A percentile compares a stretch with the other conserved stretches of the same genome.
Conservation (phyloP, 2,329 filamentous ascomycete genomes). For the Madurella fahalii region DNA sequence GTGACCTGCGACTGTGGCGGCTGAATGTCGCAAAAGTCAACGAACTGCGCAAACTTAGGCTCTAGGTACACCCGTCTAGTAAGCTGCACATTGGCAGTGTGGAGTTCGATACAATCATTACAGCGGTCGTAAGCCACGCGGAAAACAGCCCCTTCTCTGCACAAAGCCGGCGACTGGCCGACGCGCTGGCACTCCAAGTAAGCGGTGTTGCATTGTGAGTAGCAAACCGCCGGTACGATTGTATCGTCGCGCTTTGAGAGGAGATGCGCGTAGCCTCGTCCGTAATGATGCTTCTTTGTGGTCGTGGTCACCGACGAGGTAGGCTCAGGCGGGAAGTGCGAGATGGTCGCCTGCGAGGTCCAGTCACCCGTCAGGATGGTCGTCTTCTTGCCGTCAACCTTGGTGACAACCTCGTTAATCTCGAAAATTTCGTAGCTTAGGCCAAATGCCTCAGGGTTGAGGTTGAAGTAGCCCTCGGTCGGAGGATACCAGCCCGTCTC, state of each 20-base stretch:
- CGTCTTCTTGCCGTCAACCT: constrained; percentile 35
- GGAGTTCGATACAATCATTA: constrained; percentile 36
- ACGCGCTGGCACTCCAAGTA: constrained; percentile 41
- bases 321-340: constrained; percentile 34
- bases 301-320: constrained; percentile 17
- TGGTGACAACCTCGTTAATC: constrained; percentile 34
- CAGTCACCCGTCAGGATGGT: constrained; percentile 55
- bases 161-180: constrained; percentile 48
- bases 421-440: constrained; percentile 60
- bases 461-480: constrained; percentile 57
- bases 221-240: constrained; percentile 48
- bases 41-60: constrained; percentile 40
- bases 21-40: constrained; percentile 41
- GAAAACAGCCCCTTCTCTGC: constrained; percentile 44
- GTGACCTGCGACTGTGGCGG: constrained; percentile 17
- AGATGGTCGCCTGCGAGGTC: constrained; percentile 47
- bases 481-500: constrained; percentile 50
- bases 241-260: constrained; percentile 40
- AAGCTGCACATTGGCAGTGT: constrained; percentile 27
- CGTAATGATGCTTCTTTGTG: constrained; percentile 15
- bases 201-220: constrained; percentile 48
- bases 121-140: constrained; percentile 35
- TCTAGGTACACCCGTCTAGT: constrained; percentile 34
- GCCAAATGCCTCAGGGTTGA: constrained; percentile 60
- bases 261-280: constrained; percentile 16